A percentile compares a stretch with the other conserved stretches of the same genome.
Conservation (phyloP, 164 flowering plant species). For the Paratinospora sagittata region DNA sequence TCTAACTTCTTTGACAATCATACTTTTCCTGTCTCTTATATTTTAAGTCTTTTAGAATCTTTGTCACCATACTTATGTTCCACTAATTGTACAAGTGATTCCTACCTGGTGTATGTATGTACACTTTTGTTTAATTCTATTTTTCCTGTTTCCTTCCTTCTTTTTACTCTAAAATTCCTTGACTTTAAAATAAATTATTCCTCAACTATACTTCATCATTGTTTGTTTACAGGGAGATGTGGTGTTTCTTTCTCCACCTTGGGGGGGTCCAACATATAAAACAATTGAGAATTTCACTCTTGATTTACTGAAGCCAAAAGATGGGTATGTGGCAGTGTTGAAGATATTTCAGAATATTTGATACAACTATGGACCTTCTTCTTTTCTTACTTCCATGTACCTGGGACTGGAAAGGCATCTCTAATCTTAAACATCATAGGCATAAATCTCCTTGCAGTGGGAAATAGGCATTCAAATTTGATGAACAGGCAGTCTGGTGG, state of each 20-base stretch:
- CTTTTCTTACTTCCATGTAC: too few species aligned
- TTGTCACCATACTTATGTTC: not conserved
- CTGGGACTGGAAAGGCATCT: too few species aligned
- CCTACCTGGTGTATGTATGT: too few species aligned
- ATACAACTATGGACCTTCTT: too few species aligned
- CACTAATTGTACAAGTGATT: too few species aligned
- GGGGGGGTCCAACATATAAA: slow-evolving; percentile 58
- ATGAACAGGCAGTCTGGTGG: too few species aligned
- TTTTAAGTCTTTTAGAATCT: not conserved
- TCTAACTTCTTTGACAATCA: not conserved
- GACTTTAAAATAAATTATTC: not conserved
- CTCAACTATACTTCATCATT: slow-evolving; percentile 2
- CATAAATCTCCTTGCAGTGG: too few species aligned
- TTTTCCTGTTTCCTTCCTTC: not conserved
- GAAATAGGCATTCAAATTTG: too few species aligned
- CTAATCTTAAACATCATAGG: too few species aligned
- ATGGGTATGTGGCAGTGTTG: too few species aligned
- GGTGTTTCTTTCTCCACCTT: slow-evolving; percentile 55
- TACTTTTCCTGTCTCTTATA: not conserved
- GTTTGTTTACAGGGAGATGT: slow-evolving; percentile 35
- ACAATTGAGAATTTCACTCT: slow-evolving; percentile 32
- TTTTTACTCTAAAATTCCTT: too few species aligned
- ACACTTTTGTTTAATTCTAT: not conserved
- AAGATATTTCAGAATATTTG: too few species aligned
- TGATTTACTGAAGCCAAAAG: slow-evolving; percentile 47